Evolutionary conservation across 805 yeast species (phyloP), one percentile per base, ranked within the genome.

Genomic region (Wickerhamomyces chambardii): DNA sequence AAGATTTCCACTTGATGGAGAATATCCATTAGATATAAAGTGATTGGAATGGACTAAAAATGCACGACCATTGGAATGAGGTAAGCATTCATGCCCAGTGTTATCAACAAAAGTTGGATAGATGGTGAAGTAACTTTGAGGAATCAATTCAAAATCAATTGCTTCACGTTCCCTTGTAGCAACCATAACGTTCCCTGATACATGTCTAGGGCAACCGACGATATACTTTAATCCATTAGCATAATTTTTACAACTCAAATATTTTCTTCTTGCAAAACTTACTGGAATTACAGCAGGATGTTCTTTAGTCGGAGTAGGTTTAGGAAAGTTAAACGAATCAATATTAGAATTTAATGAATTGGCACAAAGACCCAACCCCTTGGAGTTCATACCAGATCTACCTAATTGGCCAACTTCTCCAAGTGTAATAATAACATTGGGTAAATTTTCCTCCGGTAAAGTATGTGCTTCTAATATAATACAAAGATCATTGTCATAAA

Each of bases 351-450:
- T 40, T 27, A 40, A 25, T 2, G 43, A 36, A 15, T 38, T 35
- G 11, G 43, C 43, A 37, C 43, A 40, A 8, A 40, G 37, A 15
- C 43, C 43, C 11, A 40, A 19, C 16, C 43, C 43, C 26, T 30
- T 40, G 2, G 43, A 40, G 32, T 40, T 40, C 43, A 40, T 40
- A 25, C 43, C 43, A 4, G 43, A 40, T 40, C 43, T 40, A 22
- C 43, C 43, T 18, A 40, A 26, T 27, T 40, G 43, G 15, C 43
- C 43, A 31, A 40, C 43, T 18, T 40, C 43, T 27, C 43, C 43
- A n/a, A 40, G 27, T 11, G 43, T 31, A 28, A 40, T 37, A 30
- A 40, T 40, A 17, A 26, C 29, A 15, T 36, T 33, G 30, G 43
- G 43, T 15, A 40, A 24, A 35, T 33, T 33, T 27, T 40, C 43